Conservation (phyloP, 1,139 yeast species). For the Chernovozyma sophiae-reginae region DNA sequence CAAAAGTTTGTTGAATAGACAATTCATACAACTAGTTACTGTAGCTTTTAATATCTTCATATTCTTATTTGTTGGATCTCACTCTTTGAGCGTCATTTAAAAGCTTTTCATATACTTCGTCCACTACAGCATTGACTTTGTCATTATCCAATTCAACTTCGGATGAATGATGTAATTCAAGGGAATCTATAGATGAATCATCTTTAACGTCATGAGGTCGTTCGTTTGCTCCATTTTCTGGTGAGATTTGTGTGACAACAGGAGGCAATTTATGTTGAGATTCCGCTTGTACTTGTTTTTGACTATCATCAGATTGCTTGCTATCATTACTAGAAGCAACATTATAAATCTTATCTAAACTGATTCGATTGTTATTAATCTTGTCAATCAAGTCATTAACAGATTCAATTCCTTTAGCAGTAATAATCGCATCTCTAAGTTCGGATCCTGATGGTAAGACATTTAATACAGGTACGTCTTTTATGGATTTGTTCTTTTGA, state of each 20-base stretch:
- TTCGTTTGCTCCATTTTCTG: slow-evolving; percentile 2
- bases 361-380: slow-evolving; percentile 51
- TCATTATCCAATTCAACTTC: slow-evolving; percentile 9
- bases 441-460: slow-evolving; percentile 71
- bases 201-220: slow-evolving; percentile 13
- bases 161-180: slow-evolving; percentile 12
- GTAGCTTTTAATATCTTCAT: background rate
- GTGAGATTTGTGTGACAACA: background rate
- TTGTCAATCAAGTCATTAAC: slow-evolving; percentile 67
- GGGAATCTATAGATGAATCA: slow-evolving; percentile 34
- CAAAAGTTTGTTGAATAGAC: too few species aligned
- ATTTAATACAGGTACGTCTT: slow-evolving; percentile 31
- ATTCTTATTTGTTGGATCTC: slow-evolving; percentile 40
- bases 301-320: slow-evolving; percentile 6
- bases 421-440: slow-evolving; percentile 69
- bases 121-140: slow-evolving; percentile 42
- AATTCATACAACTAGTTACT: too few species aligned
- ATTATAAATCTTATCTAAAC: slow-evolving; percentile 52
- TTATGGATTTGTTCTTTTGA: slow-evolving; percentile 6
- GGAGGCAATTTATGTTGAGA: background rate
- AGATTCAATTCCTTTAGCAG: slow-evolving; percentile 73
- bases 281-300: background rate
- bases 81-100: slow-evolving; percentile 64
- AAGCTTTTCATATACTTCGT: slow-evolving; percentile 67
- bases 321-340: slow-evolving; percentile 10